phyloP scores from a whole-genome alignment of 148 eudicot species.

The Euryodendron excelsum region DNA sequence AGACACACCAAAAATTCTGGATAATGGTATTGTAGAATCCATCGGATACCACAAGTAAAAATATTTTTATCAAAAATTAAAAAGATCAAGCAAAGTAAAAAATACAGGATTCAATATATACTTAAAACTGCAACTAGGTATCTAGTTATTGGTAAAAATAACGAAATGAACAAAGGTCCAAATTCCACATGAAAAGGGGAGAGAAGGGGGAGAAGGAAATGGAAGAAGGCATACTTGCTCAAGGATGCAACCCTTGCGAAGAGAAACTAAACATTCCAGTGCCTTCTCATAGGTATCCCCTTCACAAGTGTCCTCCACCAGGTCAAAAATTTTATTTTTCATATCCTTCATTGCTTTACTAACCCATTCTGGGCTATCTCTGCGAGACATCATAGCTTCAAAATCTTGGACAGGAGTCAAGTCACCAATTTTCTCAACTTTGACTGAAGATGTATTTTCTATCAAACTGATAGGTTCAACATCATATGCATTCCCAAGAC shows the following conservation, averaged over 20 bases:
- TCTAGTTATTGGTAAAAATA: too few species aligned
- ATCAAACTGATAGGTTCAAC: slow-evolving; percentile 30
- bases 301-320: slow-evolving; percentile 60
- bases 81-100: too few species aligned
- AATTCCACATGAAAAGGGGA: neutral
- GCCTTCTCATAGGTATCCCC: slow-evolving; percentile 63
- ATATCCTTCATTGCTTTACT: slow-evolving; percentile 65
- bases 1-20: too few species aligned
- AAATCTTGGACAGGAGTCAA: slow-evolving; percentile 76
- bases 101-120: too few species aligned
- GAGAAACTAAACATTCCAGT: slow-evolving; percentile 70
- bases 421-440: slow-evolving; percentile 62
- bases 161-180: neutral
- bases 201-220: neutral
- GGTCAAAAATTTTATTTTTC: slow-evolving; percentile 55
- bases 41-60: too few species aligned
- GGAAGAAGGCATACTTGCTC: slow-evolving; percentile 62
- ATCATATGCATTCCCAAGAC: slow-evolving; percentile 25
- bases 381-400: slow-evolving; percentile 87
- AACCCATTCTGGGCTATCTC: slow-evolving; percentile 85
- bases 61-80: too few species aligned
- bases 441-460: slow-evolving; percentile 37
- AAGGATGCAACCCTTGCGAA: slow-evolving; percentile 80
- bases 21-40: too few species aligned
- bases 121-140: too few species aligned